These are phyloP conservation scores for Stephania yunnanensis DNA, from an alignment of 164 flowering plant genomes.

Conservation along the genomic window DNA sequence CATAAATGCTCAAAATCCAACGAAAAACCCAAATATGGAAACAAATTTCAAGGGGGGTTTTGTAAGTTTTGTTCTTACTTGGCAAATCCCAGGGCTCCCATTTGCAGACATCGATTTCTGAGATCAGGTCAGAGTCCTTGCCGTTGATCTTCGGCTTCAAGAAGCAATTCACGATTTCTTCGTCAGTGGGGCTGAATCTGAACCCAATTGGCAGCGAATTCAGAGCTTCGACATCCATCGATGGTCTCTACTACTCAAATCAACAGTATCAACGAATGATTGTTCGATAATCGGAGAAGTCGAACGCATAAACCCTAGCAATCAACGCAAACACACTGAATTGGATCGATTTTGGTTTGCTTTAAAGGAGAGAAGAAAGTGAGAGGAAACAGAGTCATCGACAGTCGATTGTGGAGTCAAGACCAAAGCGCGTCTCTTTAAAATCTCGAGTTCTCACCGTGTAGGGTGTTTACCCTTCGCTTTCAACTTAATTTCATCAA, in stretches of 20 bases:
- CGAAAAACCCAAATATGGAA: not conserved
- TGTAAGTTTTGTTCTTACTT: constrained; percentile 20
- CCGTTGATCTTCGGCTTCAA: constrained; percentile 57
- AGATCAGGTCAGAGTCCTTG: constrained; percentile 45
- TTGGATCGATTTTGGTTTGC: not conserved
- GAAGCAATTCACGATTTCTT: constrained; percentile 51
- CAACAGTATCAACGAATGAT: not conserved
- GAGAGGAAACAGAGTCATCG: not conserved
- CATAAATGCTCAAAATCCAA: not conserved
- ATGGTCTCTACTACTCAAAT: not conserved
- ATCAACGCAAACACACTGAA: not conserved
- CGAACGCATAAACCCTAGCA: not conserved
- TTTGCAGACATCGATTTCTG: constrained; percentile 63
- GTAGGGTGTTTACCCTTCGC: not conserved
- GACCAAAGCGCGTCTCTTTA: not conserved
- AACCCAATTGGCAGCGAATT: constrained; percentile 10
- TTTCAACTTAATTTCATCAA: not conserved
- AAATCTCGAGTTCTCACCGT: not conserved
- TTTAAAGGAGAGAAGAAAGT: not conserved
- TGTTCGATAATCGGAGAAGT: not conserved
- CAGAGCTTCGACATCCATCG: constrained; percentile 1
- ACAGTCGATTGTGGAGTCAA: not conserved
- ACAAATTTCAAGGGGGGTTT: not conserved
- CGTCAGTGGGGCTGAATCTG: constrained; percentile 67
- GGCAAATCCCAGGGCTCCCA: constrained; percentile 80